These are phyloP conservation scores for Xylaria castorea DNA, from an alignment of 495 filamentous ascomycete species.

Conservation along the genomic window DNA sequence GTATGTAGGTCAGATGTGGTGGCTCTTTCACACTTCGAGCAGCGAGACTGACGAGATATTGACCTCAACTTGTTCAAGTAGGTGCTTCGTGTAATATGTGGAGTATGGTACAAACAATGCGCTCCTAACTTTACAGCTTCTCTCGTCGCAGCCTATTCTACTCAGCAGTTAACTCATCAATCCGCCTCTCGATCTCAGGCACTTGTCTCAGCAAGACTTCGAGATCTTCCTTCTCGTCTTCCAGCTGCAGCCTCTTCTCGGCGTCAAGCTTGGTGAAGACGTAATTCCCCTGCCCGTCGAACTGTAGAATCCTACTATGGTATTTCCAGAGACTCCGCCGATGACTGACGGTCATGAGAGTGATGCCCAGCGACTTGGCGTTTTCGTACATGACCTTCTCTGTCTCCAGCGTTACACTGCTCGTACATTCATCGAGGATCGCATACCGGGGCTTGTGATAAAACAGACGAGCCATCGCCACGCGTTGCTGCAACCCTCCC, in stretches of 20 bases:
- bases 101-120: neutral
- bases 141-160: constrained; percentile 14
- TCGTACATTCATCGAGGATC: constrained; percentile 97
- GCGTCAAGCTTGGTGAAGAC: constrained; percentile 92
- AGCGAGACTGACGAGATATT: neutral
- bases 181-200: constrained; percentile 84
- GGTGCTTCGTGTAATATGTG: neutral
- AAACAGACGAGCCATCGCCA: constrained; percentile 96
- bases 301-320: constrained; percentile 90
- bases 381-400: constrained; percentile 97
- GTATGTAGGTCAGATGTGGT: neutral
- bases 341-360: constrained; percentile 95
- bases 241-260: constrained; percentile 80
- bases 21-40: neutral
- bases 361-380: constrained; percentile 88
- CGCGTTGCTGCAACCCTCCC: constrained; percentile 91
- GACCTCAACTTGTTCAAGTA: neutral
- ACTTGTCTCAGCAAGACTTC: constrained; percentile 83
- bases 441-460: constrained; percentile 93
- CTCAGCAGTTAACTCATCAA: constrained; percentile 72
- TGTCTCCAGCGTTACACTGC: constrained; percentile 87
- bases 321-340: constrained; percentile 94
- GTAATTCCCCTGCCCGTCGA: constrained; percentile 91
- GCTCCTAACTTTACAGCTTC: neutral
- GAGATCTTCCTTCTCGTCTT: constrained; percentile 97